Percentiles rank a stretch among this genome's conserved stretches.
These are phyloP conservation scores for Blumeria graminis DNA, from an alignment of 2,329 filamentous ascomycete genomes.

Conservation along the genomic window DNA sequence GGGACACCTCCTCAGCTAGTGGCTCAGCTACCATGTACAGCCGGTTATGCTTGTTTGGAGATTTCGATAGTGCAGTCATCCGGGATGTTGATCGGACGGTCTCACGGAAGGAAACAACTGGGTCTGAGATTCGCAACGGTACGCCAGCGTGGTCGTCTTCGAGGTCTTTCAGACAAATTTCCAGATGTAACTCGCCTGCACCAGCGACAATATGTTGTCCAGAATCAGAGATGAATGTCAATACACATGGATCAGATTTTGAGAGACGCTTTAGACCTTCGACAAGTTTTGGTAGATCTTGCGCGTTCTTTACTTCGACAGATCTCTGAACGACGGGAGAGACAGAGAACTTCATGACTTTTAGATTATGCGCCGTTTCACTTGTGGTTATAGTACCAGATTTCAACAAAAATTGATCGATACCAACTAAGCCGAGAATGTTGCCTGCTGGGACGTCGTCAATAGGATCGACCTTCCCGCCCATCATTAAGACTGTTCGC, in stretches of 20 bases:
- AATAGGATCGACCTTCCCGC: conserved; percentile 94
- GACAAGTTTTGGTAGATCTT: conserved; percentile 97
- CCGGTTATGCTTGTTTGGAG: conserved; percentile 99
- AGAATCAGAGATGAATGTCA: conserved; percentile 70
- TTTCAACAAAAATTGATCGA: conserved; percentile 99
- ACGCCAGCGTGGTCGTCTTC: conserved; percentile 98
- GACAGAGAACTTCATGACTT: conserved; percentile 99
- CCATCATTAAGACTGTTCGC: conserved; percentile 99
- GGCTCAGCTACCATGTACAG: conserved; percentile 87
- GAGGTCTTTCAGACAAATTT: conserved; percentile 99
- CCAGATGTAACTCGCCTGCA: conserved; percentile 97
- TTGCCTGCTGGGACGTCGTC: conserved; percentile 98
- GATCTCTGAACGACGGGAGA: conserved; percentile 96
- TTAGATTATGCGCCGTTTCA: conserved; percentile 97
- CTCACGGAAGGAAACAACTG: conserved; percentile 97
- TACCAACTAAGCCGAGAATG: conserved; percentile 97
- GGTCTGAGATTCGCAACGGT: conserved; percentile 91
- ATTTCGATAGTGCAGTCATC: conserved; percentile 97
- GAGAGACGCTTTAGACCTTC: conserved; percentile 99
- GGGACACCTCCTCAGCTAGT: conserved; percentile 72
- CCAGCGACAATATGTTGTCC: conserved; percentile 98
- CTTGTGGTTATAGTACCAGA: conserved; percentile 96
- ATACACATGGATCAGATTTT: conserved; percentile 97
- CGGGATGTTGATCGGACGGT: conserved; percentile 63
- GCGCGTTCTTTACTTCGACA: conserved; percentile 99